Base-by-base conservation (phyloP, 2,329 filamentous ascomycete genomes). In the Aureobasidium sp. region DNA sequence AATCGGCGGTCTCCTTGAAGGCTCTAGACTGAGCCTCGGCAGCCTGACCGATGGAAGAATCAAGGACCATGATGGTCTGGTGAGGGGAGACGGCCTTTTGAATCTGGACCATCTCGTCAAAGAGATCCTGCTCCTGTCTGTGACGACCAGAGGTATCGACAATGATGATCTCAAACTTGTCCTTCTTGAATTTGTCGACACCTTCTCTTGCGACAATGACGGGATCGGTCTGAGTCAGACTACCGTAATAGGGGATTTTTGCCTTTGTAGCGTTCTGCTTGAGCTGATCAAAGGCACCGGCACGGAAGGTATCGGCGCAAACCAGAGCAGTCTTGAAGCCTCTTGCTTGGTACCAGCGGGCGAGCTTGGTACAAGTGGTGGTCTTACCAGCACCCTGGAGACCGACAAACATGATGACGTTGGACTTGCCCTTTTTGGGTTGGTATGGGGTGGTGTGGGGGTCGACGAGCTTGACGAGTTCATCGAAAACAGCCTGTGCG, bases 321-420 rank as follows among this genome's bases (percentile, higher is more conserved):
- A 99, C 96, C 65, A 99, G 84, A 71, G 95, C 97, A 10, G 94
- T 89, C 79, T 93, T 94, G 86, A 98, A 97, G 0, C 96, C 96
- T 69, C 96, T 87, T 13, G 93, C 94, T 79, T 97, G 93, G 81
- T 99, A 99, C 85, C 97, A 95, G 66, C 95, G 85, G 23, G 96
- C 96, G 69, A 99, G 86, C 82, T 99, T 99, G 47, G 96, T 99
- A 87, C 96, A 98, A 16, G 95, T 97, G 1, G 96, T 99, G 29
- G 96, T 99, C 82, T 99, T 99, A 79, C 96, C 96, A 7, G 95
- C 94, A 85, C 96, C 96, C 81, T 99, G 96, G 56, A 99, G 86
- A 82, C 96, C 96, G 69, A 99, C 96, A 78, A 99, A 98, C 96
- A 99, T 99, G 80, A 99, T 98, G 76, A 99, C 93, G 79, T 98